Evolutionary conservation across 495 filamentous ascomycete genomes (phyloP).

Genomic region (Aspergillus affinis): DNA sequence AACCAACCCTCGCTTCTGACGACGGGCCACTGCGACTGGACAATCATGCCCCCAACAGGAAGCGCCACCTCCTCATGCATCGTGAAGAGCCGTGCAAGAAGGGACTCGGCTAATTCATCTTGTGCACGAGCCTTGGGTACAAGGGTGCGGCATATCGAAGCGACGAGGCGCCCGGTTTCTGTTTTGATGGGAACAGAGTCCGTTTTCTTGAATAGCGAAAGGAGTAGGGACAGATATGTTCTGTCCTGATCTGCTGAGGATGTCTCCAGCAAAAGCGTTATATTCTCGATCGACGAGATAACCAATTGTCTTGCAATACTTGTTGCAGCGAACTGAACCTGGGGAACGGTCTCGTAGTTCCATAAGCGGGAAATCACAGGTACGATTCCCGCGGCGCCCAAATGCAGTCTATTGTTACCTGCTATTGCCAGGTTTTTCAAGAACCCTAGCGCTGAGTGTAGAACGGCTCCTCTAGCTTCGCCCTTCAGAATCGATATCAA

Average conservation of each 20-base stretch:
- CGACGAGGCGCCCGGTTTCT: slow-evolving; percentile 67
- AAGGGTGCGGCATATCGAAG: slow-evolving; percentile 63
- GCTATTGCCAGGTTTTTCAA: slow-evolving; percentile 78
- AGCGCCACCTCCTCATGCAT: slow-evolving; percentile 50
- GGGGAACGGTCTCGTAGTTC: slow-evolving; percentile 58
- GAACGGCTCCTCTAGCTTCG: slow-evolving; percentile 48
- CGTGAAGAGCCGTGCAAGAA: slow-evolving; percentile 51
- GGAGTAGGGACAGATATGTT: slow-evolving; percentile 61
- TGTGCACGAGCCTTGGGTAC: slow-evolving; percentile 37
- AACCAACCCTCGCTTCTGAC: slow-evolving; percentile 74
- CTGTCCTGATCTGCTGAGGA: slow-evolving; percentile 39
- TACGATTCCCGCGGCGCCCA: slow-evolving; percentile 56
- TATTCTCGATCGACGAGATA: slow-evolving; percentile 57
- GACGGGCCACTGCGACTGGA: slow-evolving; percentile 67
- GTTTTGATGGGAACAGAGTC: slow-evolving; percentile 66
- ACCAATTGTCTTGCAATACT: slow-evolving; percentile 67
- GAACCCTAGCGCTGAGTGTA: slow-evolving; percentile 70
- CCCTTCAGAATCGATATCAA: slow-evolving; percentile 54
- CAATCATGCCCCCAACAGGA: slow-evolving; percentile 61
- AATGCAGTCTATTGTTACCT: slow-evolving; percentile 54
- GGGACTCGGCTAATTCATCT: slow-evolving; percentile 17
- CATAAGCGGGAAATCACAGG: slow-evolving; percentile 59
- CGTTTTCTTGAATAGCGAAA: slow-evolving; percentile 56
- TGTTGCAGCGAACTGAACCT: slow-evolving; percentile 68
- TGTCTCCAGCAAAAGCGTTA: slow-evolving; percentile 45